phyloP scores from a whole-genome alignment of 768 basidiomycete species.

The Kwoniella sp. region DNA sequence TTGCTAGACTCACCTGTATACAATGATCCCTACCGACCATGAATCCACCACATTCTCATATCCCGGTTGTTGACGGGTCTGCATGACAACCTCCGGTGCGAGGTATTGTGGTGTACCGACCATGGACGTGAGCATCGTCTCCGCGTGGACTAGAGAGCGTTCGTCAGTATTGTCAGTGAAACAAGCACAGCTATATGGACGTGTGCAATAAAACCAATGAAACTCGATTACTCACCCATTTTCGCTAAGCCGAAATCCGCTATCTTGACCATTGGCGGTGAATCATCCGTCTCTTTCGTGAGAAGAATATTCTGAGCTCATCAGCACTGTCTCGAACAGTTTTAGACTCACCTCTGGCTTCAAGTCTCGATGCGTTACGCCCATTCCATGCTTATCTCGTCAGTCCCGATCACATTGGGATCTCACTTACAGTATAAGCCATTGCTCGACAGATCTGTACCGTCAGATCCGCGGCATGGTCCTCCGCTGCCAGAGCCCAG shows the following conservation, averaged over 20 bases:
- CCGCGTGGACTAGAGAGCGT: slow-evolving; percentile 28
- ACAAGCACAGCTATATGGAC: too few relatives aligned
- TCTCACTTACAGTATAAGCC: slow-evolving; percentile 50
- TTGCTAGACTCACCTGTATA: slow-evolving; percentile 71
- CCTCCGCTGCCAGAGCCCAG: slow-evolving; percentile 47
- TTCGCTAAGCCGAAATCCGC: slow-evolving; percentile 97
- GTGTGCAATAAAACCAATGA: too few relatives aligned
- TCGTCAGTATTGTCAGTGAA: background rate
- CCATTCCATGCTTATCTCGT: slow-evolving; percentile 59
- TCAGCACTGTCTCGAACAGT: background rate
- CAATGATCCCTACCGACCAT: slow-evolving; percentile 94
- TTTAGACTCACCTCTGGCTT: slow-evolving; percentile 63
- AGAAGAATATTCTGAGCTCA: slow-evolving; percentile 72
- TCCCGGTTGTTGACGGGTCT: slow-evolving; percentile 62
- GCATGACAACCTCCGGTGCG: slow-evolving; percentile 81
- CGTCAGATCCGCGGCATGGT: slow-evolving; percentile 68
- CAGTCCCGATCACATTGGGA: slow-evolving; percentile 1
- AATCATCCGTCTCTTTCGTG: slow-evolving; percentile 61
- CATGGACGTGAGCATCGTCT: slow-evolving; percentile 69
- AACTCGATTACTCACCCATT: slow-evolving; percentile 59
- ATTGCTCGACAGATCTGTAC: slow-evolving; percentile 76
- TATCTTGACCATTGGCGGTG: slow-evolving; percentile 76
- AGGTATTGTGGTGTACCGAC: slow-evolving; percentile 95
- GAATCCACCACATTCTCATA: slow-evolving; percentile 90
- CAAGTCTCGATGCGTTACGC: slow-evolving; percentile 88